Base-by-base conservation (phyloP, 164 flowering plant species). In the Vitis rupestris region DNA sequence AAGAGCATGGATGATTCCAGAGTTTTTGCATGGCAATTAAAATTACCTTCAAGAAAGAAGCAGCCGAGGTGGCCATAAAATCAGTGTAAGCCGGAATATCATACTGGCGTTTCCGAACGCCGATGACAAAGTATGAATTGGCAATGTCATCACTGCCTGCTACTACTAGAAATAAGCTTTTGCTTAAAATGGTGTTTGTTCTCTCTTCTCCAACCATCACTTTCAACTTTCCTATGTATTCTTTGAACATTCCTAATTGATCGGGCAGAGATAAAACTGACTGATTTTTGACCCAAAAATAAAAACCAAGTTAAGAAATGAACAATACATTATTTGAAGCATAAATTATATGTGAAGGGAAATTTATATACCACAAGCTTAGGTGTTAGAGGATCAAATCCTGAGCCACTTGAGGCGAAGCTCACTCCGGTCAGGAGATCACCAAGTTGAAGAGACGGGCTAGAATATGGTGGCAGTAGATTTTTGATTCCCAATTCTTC, bases 131-230 rank as follows among this genome's bases (percentile, higher is more conserved):
- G 58, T 82, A 84, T 9, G 79, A 78, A 47, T 63, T 76, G 30
- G 76, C 72, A 27, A 82, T 50, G 63, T 80, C 86, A 30, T 79
- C 57, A 62, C 64, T 76, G 19, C 86, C 80, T 9, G 70, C 66
- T 9, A 71, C 70, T 30, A 82, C 63, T 5, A 81, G 3, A 59
- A 17, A 74, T 17, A 83, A 14, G 64, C 78, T 64, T 5, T 75
- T 63, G 3, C 58, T 9, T 9, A 79, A 13, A 2, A 75, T 75
- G 63, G 7, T 19, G 17, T 55, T 59, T 55, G 84, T 50, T 59
- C 56, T 64, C 29, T 73, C 72, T 49, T 61, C 70, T 63, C 86
- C 86, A 10, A 72, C 76, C 0, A 65, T n/a, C 1, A 9, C 44
- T 19, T 67, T 70, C 54, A 83, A 30, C 75, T 71, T 80, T 29